A percentile compares a stretch with the other conserved stretches of the same genome.
phyloP scores from a whole-genome alignment of 192 early-diverging fungal genomes.

The Backusella mclennaniae region DNA sequence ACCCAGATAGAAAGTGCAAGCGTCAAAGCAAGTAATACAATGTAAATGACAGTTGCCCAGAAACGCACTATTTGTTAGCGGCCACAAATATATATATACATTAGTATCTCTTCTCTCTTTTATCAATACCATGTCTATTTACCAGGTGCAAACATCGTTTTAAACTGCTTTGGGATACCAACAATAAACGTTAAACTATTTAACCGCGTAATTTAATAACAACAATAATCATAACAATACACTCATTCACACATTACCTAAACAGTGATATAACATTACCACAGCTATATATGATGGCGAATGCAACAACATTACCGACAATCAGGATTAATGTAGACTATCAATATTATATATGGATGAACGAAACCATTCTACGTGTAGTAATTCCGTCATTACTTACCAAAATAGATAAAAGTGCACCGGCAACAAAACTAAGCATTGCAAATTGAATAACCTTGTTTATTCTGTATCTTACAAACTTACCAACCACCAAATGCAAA shows the following conservation, averaged over 20 bases:
- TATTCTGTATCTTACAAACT: neutral
- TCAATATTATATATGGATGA: neutral
- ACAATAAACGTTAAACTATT: conserved; percentile 86
- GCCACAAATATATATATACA: neutral
- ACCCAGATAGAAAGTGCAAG: conserved; percentile 11
- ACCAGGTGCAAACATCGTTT: conserved; percentile 77
- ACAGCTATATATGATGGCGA: conserved; percentile 88
- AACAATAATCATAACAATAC: neutral
- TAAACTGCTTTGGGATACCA: conserved; percentile 83
- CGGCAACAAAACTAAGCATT: conserved; percentile 73
- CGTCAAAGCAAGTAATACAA: conserved; percentile 52
- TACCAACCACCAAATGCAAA: conserved; percentile 77
- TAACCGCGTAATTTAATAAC: neutral
- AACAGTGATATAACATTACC: conserved; percentile 87
- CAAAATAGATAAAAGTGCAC: conserved; percentile 77
- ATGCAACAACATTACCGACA: conserved; percentile 61
- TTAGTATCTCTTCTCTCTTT: neutral
- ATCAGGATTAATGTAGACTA: conserved; percentile 61
- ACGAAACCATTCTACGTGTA: neutral
- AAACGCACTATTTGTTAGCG: conserved; percentile 9
- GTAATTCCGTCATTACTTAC: conserved; percentile 36
- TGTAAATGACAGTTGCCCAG: conserved; percentile 18
- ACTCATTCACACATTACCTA: conserved; percentile 35
- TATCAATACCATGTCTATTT: neutral
- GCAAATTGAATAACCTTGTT: no score